Conservation (phyloP, 2,329 filamentous ascomycete species). For the Simplicillium aogashimaense region DNA sequence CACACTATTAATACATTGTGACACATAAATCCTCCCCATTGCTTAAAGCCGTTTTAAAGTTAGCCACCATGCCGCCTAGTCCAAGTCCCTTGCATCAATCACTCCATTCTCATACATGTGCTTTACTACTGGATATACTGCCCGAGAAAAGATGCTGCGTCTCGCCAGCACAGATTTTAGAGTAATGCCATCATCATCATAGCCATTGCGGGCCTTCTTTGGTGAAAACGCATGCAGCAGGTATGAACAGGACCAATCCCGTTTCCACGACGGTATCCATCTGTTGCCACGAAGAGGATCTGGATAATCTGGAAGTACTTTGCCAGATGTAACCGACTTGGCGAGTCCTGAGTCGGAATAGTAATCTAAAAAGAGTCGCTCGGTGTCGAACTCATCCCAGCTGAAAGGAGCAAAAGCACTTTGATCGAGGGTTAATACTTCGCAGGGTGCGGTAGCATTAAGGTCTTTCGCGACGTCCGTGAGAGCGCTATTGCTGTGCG, state of each 20-base stretch:
- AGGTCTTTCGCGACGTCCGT: slow-evolving; percentile 36
- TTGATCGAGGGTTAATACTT: slow-evolving; percentile 12
- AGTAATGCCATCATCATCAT: slow-evolving; percentile 7
- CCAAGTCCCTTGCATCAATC: slow-evolving; percentile 2
- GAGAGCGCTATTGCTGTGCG: slow-evolving; percentile 12
- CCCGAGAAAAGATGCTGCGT: slow-evolving; percentile 14
- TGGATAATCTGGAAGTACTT: slow-evolving; percentile 2
- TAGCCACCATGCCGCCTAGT: no score
- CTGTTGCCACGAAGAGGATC: slow-evolving; percentile 1
- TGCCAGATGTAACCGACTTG: no score
- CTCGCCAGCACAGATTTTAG: slow-evolving; percentile 12
- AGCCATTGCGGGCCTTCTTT: slow-evolving; percentile 1
- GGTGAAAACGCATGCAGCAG: slow-evolving; percentile 13
- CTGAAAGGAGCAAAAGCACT: slow-evolving; percentile 10
- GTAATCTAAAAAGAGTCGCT: slow-evolving; percentile 1
- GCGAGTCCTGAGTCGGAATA: no score
- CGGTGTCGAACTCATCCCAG: slow-evolving; percentile 5
- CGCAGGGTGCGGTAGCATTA: slow-evolving; percentile 2
- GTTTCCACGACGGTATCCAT: slow-evolving; percentile 7
- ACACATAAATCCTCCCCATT: no score
- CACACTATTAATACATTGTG: no score
- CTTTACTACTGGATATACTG: slow-evolving; percentile 12
- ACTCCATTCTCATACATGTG: slow-evolving; percentile 10
- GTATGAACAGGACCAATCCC: slow-evolving; percentile 11
- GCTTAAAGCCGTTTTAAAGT: no score